Evolutionary conservation across 2,329 filamentous ascomycete genomes (phyloP).

Genomic region (Ophiostoma piceae): DNA sequence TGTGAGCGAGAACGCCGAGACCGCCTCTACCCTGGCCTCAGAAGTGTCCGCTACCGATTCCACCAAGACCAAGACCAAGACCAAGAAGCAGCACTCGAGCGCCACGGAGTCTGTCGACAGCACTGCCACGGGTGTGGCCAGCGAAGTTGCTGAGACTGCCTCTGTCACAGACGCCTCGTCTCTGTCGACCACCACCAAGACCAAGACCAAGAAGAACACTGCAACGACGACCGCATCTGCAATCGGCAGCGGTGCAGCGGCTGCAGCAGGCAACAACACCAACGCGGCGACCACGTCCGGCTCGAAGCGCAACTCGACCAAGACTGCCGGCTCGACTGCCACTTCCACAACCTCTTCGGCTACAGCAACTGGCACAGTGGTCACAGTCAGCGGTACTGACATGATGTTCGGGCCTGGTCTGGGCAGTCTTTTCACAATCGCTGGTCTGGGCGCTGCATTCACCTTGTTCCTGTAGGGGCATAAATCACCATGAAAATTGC

Average conservation of each 20-base stretch:
- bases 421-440: conserved; percentile 21
- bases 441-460: conserved; percentile 23
- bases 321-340: conserved; percentile 13
- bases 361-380: conserved; percentile 9
- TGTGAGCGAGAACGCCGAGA: neutral
- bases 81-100: neutral
- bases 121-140: conserved; percentile 8
- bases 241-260: neutral
- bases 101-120: neutral
- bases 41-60: neutral
- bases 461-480: neutral
- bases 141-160: neutral
- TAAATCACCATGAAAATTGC: neutral
- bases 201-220: conserved; percentile 21
- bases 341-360: conserved; percentile 10
- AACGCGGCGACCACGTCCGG: conserved; percentile 2
- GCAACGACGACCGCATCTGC: neutral
- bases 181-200: conserved; percentile 17
- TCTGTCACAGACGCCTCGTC: conserved; percentile 1
- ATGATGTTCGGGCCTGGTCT: conserved; percentile 18
- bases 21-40: neutral
- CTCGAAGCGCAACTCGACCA: conserved; percentile 22
- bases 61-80: conserved; percentile 18
- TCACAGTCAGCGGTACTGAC: conserved; percentile 19
- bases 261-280: neutral